These are phyloP conservation scores for Hirsutella rhossiliensis DNA, from an alignment of 2,329 filamentous ascomycete genomes.

Conservation along the genomic window DNA sequence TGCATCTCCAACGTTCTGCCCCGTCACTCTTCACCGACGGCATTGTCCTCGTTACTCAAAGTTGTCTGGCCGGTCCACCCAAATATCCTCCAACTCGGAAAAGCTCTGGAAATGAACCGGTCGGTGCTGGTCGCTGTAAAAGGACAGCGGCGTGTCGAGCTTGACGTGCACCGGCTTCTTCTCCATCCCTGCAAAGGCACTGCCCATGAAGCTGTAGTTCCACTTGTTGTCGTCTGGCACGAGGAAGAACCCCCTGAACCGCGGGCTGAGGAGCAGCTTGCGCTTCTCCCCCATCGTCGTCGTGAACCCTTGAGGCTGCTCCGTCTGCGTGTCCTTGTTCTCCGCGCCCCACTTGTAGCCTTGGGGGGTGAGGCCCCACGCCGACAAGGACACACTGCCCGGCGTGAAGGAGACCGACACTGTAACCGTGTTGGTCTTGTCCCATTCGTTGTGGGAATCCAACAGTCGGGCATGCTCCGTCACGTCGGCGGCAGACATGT, in stretches of 20 bases:
- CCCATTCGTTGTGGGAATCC: conserved; percentile 54
- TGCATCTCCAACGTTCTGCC: not conserved
- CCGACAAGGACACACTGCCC: conserved; percentile 85
- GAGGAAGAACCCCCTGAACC: conserved; percentile 91
- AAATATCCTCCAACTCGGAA: conserved; percentile 91
- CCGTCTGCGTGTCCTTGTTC: conserved; percentile 85
- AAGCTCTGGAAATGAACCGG: conserved; percentile 96
- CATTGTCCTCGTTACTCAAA: conserved; percentile 53
- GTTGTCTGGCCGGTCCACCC: conserved; percentile 85
- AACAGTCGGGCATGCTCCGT: conserved; percentile 88
- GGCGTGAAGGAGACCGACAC: conserved; percentile 96
- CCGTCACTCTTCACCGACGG: not conserved
- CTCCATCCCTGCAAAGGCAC: conserved; percentile 73
- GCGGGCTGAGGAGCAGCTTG: conserved; percentile 83
- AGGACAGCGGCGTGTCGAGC: conserved; percentile 79
- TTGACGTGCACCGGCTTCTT: conserved; percentile 88
- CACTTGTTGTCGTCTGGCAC: conserved; percentile 82
- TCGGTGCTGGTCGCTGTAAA: conserved; percentile 87
- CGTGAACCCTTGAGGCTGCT: conserved; percentile 88
- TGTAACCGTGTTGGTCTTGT: conserved; percentile 80
- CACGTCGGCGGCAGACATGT: conserved; percentile 92
- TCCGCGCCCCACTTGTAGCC: conserved; percentile 96
- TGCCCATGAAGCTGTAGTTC: conserved; percentile 99
- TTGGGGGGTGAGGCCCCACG: conserved; percentile 82
- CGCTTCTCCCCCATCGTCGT: conserved; percentile 91